Percentiles rank a stretch among this genome's conserved stretches.
Conservation (phyloP, 148 eudicot species). For the Vaccinium macrocarpon region DNA sequence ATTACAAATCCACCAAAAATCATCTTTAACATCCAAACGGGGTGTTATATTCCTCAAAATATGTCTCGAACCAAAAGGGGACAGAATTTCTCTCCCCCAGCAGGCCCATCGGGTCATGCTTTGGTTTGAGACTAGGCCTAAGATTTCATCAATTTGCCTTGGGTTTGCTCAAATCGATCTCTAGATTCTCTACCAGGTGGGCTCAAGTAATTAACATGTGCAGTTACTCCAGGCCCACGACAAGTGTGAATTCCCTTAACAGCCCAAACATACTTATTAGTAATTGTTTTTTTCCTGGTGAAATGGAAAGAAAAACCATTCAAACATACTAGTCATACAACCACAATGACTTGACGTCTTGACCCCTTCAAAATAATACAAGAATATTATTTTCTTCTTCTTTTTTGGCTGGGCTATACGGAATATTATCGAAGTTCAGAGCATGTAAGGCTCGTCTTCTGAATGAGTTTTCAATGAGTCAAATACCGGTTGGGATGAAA, state of each 20-base stretch:
- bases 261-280: too few species aligned
- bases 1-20: too few species aligned
- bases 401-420: too few species aligned
- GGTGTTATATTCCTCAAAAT: too few species aligned
- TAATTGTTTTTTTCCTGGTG: too few species aligned
- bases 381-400: neutral
- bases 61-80: too few species aligned
- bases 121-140: neutral
- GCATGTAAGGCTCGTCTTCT: neutral
- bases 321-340: neutral
- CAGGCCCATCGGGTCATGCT: neutral
- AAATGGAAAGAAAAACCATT: too few species aligned
- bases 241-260: neutral
- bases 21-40: too few species aligned
- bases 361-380: neutral
- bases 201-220: neutral
- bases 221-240: neutral
- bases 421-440: too few species aligned
- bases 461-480: neutral
- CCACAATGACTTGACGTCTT: neutral
- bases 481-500: neutral
- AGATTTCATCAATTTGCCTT: neutral
- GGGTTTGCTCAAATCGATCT: neutral
- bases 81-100: too few species aligned
- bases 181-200: neutral